Percentiles rank a stretch among this genome's conserved stretches.
These are phyloP conservation scores for Alternaria solani DNA, from an alignment of 2,329 filamentous ascomycete species.

Conservation along the genomic window DNA sequence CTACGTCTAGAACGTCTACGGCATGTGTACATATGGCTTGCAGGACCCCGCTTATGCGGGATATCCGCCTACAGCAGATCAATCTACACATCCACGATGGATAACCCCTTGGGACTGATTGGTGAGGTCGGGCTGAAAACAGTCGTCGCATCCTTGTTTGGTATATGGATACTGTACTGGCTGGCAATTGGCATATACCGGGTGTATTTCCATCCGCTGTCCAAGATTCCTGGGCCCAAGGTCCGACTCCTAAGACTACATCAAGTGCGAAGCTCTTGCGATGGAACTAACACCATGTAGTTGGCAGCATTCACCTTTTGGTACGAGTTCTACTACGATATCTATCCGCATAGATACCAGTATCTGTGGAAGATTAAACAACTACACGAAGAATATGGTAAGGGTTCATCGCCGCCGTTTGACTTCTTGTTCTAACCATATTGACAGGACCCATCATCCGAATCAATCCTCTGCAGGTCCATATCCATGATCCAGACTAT, in stretches of 20 bases:
- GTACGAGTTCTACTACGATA: conserved; percentile 45
- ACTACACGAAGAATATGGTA: conserved; percentile 35
- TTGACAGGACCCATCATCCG: conserved; percentile 16
- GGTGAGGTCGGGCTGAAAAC: not conserved
- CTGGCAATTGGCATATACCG: not conserved
- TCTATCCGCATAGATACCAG: conserved; percentile 27
- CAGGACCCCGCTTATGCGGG: not conserved
- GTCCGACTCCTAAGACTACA: too few relatives aligned
- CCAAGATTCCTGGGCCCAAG: not conserved
- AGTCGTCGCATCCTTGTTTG: not conserved
- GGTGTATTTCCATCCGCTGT: not conserved
- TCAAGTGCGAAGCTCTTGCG: rapidly evolving
- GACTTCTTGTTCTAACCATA: not conserved
- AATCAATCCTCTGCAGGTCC: conserved; percentile 26
- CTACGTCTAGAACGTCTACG: not conserved
- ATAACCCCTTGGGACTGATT: not conserved
- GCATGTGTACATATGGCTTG: not conserved
- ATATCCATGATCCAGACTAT: conserved; percentile 27
- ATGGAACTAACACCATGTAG: not conserved
- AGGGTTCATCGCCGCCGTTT: not conserved
- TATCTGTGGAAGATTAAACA: conserved; percentile 37
- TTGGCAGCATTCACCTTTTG: conserved; percentile 14
- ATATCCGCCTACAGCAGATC: not conserved
- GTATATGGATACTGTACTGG: not conserved
- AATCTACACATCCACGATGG: not conserved